These are phyloP conservation scores for Thalassiosira hispida DNA, from an alignment of 352 stramenopile genomes.

Conservation along the genomic window DNA sequence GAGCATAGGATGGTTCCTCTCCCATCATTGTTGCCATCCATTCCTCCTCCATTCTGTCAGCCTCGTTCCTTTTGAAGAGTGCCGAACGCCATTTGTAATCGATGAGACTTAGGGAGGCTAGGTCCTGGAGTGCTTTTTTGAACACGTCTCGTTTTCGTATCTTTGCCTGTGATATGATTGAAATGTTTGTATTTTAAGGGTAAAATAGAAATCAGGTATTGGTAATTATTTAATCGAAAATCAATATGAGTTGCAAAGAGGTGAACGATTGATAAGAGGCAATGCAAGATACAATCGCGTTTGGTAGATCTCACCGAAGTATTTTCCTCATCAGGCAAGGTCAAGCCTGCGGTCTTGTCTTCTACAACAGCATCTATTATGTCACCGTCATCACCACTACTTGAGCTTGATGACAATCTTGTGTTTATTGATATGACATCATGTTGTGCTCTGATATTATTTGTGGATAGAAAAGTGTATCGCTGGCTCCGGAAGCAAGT, in stretches of 20 bases:
- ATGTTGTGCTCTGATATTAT: too few relatives aligned
- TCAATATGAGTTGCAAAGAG: too few relatives aligned
- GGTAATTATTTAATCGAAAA: too few relatives aligned
- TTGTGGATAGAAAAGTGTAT: too few relatives aligned
- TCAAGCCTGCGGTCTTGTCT: constrained; percentile 30
- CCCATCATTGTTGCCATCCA: constrained; percentile 78
- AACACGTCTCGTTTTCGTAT: constrained; percentile 59
- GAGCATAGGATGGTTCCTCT: constrained; percentile 72
- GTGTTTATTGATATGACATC: background rate
- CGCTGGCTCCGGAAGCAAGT: background rate
- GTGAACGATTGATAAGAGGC: too few relatives aligned
- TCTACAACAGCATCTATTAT: constrained; percentile 59
- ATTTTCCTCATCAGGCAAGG: constrained; percentile 32
- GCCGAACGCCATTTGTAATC: constrained; percentile 81
- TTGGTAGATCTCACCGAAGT: constrained; percentile 26
- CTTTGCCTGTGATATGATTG: constrained; percentile 11
- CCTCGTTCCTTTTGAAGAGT: constrained; percentile 79
- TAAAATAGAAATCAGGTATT: background rate
- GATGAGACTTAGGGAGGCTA: constrained; percentile 72
- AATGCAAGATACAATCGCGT: background rate
- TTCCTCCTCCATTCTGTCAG: constrained; percentile 76
- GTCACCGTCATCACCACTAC: constrained; percentile 34
- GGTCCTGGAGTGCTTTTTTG: constrained; percentile 52
- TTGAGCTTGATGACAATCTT: background rate
- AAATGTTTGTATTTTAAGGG: background rate